A percentile compares a stretch with the other conserved stretches of the same genome.
Conservation (phyloP, 1,284 basidiomycete genomes). For the Cutaneotrichosporon curvatum region DNA sequence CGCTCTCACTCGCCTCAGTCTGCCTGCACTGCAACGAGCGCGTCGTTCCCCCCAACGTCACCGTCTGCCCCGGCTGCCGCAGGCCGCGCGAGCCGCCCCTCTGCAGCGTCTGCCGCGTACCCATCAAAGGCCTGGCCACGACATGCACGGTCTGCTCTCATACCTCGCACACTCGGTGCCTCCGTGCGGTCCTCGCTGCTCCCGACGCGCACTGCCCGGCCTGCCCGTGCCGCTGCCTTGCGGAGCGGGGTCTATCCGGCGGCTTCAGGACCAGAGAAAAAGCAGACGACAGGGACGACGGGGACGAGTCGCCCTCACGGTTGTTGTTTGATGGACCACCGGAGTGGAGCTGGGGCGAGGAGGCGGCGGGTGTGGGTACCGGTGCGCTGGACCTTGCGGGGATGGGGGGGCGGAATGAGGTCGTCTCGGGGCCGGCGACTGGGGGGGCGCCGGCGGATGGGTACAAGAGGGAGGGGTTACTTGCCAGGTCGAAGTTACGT, state of each 20-base stretch:
- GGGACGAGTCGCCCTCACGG: too few relatives aligned
- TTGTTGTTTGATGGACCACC: too few relatives aligned
- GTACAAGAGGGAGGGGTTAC: too few relatives aligned
- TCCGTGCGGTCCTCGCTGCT: slow-evolving; percentile 11
- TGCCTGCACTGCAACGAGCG: slow-evolving; percentile 12
- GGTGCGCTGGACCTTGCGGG: too few relatives aligned
- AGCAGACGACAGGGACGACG: not conserved
- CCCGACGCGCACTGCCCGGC: slow-evolving; percentile 27
- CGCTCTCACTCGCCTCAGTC: slow-evolving; percentile 8
- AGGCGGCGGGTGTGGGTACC: too few relatives aligned
- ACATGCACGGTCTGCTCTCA: slow-evolving; percentile 62
- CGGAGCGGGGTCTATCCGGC: slow-evolving; percentile 18
- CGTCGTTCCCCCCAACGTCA: slow-evolving; percentile 4
- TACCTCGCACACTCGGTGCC: slow-evolving; percentile 59
- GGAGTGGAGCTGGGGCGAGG: too few relatives aligned
- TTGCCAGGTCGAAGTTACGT: too few relatives aligned
- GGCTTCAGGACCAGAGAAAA: slow-evolving; percentile 7
- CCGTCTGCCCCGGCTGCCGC: slow-evolving; percentile 1
- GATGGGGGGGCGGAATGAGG: too few relatives aligned
- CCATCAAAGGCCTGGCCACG: slow-evolving; percentile 68
- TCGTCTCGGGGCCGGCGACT: too few relatives aligned
- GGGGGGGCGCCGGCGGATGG: too few relatives aligned
- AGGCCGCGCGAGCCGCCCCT: slow-evolving; percentile 2
- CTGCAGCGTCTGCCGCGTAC: slow-evolving; percentile 55
- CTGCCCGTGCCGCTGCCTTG: slow-evolving; percentile 32